Conservation (phyloP, 305 asterid genomes). For the Fraxinus floribunda region DNA sequence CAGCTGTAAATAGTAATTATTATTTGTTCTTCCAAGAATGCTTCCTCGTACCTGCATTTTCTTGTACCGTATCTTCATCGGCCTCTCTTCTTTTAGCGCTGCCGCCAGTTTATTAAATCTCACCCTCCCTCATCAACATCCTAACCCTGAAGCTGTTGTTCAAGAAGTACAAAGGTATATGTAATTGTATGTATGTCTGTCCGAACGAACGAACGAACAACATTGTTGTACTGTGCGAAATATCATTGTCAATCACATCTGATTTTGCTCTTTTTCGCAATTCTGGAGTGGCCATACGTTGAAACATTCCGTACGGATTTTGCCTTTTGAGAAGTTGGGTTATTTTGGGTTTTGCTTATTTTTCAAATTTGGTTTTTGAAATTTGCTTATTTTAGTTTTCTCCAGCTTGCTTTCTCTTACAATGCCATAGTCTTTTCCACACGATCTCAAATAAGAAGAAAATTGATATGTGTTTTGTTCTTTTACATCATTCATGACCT, state of each 20-base stretch:
- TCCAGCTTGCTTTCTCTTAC: not conserved
- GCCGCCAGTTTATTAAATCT: conserved; percentile 32
- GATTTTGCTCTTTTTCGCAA: conserved; percentile 16
- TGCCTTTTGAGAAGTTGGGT: conserved; percentile 21
- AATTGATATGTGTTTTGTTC: not conserved
- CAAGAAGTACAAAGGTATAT: conserved; percentile 47
- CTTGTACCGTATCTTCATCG: conserved; percentile 22
- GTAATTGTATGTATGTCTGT: not conserved
- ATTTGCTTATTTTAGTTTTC: not conserved
- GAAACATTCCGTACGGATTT: not conserved
- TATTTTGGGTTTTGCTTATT: not conserved
- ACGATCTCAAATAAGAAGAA: not conserved
- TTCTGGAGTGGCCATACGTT: not conserved
- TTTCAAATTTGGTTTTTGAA: not conserved
- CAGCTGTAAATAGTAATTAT: conserved; percentile 1
- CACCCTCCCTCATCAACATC: conserved; percentile 53
- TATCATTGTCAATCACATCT: conserved; percentile 1
- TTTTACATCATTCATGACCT: conserved; percentile 28
- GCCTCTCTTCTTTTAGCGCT: conserved; percentile 13
- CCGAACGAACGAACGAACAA: not conserved
- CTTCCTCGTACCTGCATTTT: conserved; percentile 33
- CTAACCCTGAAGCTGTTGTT: conserved; percentile 50
- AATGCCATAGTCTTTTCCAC: not conserved
- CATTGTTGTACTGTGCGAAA: not conserved
- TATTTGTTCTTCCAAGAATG: conserved; percentile 32